Base-by-base conservation (phyloP, 495 filamentous ascomycete species). In the Hypoxylon lienhwacheense region DNA sequence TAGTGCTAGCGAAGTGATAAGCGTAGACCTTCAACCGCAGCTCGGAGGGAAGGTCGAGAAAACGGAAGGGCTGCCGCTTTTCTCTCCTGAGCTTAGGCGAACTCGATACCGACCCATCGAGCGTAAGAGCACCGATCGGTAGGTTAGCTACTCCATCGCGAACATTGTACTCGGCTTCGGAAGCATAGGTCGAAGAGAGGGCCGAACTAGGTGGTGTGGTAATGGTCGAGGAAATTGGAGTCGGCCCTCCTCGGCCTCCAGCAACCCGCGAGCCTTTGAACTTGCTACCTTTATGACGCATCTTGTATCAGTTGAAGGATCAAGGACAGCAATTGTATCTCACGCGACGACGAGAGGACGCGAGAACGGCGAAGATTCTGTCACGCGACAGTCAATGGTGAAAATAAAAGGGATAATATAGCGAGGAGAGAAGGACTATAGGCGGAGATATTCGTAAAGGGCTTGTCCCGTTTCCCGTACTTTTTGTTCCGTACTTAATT, bases 31-130 rank as follows among this genome's bases (percentile, higher is more conserved):
- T 81, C 32, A 83, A 56, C 6, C 90, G 87, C 22, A 96, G 73
- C 63, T 96, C 90, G 7, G 82, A 78, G 0, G 90, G 90, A 0
- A 96, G 75, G 39, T 85, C 79, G 64, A 95, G 80, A 69, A 95
- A 90, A 20, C 75, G 81, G 62, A 95, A 95, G 0, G 81, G 76
- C 32, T 8, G 54, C 39, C 43, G 63, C 54, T 68, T 64, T 19
- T 12, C 40, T 37, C 61, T 51, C 33, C 61, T 67, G 1, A 47
- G 53, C 12, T 48, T 56, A 8, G 49, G 59, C 15, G 20, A 36
- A 16, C 39, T 53, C 11, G 55, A 34, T 31, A 48, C 15, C 12
- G 57, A 46, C n/a, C 54, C 53, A 34, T 64, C 49, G 7, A 76
- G 53, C 7, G 69, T 61, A 20, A 76, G 44, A 0, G 61, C 63